Base-by-base conservation (phyloP, 345 rosid species). In the Linum trigynum region DNA sequence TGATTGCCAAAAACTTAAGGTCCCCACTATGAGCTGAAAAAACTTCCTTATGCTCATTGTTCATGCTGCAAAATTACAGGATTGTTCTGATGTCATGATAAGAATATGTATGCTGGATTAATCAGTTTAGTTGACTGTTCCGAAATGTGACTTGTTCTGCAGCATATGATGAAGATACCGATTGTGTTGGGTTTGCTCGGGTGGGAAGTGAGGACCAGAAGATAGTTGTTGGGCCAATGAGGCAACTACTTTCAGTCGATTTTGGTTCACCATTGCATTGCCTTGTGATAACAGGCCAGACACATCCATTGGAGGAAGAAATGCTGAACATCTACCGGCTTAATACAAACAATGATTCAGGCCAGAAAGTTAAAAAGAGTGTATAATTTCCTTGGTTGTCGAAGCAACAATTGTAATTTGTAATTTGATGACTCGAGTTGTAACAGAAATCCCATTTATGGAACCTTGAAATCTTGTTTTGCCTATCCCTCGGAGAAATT, bases 291-390 rank as follows among this genome's bases (percentile, higher is more conserved):
- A 86, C 80, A 42, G 96, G 96, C 35, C 32, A 82, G 53, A 91
- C 87, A 10, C 92, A 90, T 80, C 95, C 96, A 0, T 72, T 88
- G 51, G 95, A 94, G 80, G 92, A 87, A 67, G 99, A 94, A 75
- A 90, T 94, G 95, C 66, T 95, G 63, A 85, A 82, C 56, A 77
- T 87, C 70, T 95, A 85, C 86, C 83, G 71, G 63, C 53, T 23
- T 23, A 48, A 9, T 62, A 43, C 32, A 64, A 59, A 38, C 1
- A 1, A 61, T 48, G 66, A 17, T 36, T 14, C 35, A n/a, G 59
- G 16, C 58, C 32, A 23, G 32, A 23, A 23, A 23, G 32, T 23
- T 23, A 23, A 23, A 23, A 23, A 23, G 32, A 23, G 32, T 23
- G 32, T 23, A 23, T 23, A 23, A 23, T 23, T 23, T 23, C 32